Evolutionary conservation across 2,329 filamentous ascomycete species (phyloP).

Genomic region (Septoria petroselini): DNA sequence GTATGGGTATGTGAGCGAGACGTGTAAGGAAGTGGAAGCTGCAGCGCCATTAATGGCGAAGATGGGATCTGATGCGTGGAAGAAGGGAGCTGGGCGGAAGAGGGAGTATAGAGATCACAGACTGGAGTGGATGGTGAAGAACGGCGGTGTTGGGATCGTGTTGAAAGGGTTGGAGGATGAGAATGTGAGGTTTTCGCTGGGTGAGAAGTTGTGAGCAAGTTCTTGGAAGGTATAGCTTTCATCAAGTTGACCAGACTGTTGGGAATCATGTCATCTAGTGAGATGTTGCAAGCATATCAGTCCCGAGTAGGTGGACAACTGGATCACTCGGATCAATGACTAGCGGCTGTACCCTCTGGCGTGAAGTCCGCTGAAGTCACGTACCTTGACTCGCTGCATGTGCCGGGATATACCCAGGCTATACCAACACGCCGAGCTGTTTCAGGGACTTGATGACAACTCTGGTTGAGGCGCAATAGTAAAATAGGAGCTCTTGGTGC

Average conservation of each 20-base stretch:
- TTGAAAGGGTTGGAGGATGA: constrained; percentile 25
- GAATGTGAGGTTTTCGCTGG: constrained; percentile 29
- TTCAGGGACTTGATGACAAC: not conserved
- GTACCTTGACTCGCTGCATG: not conserved
- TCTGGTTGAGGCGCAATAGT: too few relatives aligned
- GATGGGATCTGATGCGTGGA: constrained; percentile 19
- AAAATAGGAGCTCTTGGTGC: too few relatives aligned
- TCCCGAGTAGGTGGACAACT: not conserved
- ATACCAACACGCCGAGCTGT: not conserved
- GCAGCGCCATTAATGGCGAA: constrained; percentile 23
- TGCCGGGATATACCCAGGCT: not conserved
- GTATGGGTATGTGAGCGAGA: constrained; percentile 27
- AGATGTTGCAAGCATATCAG: not conserved
- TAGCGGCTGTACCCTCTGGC: constrained; percentile 3
- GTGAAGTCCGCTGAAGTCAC: constrained; percentile 2
- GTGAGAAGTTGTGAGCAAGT: constrained; percentile 10
- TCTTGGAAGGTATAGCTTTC: too few relatives aligned
- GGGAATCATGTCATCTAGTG: too few relatives aligned
- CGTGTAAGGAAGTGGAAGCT: constrained; percentile 29
- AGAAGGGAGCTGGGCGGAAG: constrained; percentile 19
- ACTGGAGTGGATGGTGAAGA: constrained; percentile 30
- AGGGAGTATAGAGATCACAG: constrained; percentile 33
- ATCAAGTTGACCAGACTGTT: too few relatives aligned
- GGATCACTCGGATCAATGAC: not conserved
- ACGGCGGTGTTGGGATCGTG: constrained; percentile 28